Evolutionary conservation across 2,329 filamentous ascomycete species (phyloP).

Genomic region (Cladosporium sp.): DNA sequence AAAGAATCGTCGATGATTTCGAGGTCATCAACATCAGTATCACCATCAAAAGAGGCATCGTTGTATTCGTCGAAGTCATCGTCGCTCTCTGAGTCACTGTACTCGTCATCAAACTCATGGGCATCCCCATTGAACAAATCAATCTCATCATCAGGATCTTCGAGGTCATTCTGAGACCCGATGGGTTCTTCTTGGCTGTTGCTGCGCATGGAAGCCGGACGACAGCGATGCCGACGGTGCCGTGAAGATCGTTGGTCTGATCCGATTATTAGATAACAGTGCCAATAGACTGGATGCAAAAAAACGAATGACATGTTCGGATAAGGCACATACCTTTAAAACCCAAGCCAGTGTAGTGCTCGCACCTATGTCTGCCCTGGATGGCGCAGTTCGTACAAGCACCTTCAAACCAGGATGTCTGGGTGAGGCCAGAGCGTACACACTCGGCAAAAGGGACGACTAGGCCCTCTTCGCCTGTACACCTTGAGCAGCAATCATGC

Average conservation of each 20-base stretch:
- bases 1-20: too few relatives aligned
- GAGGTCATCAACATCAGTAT: background rate
- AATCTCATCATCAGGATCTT: too few relatives aligned
- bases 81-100: background rate
- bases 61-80: background rate
- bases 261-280: too few relatives aligned
- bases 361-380: background rate
- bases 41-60: background rate
- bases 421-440: background rate
- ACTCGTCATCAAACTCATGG: too few relatives aligned
- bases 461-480: background rate
- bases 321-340: too few relatives aligned
- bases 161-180: too few relatives aligned
- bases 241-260: background rate
- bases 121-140: too few relatives aligned
- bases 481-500: background rate
- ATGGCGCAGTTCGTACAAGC: slow-evolving; percentile 6
- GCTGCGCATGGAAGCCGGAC: too few relatives aligned
- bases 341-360: background rate
- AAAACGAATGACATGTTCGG: too few relatives aligned
- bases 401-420: background rate
- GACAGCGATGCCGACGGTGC: background rate
- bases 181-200: too few relatives aligned
- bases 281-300: too few relatives aligned
- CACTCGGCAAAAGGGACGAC: background rate